Base-by-base conservation (phyloP, 805 yeast species). In the Kregervanrija delftensis region DNA sequence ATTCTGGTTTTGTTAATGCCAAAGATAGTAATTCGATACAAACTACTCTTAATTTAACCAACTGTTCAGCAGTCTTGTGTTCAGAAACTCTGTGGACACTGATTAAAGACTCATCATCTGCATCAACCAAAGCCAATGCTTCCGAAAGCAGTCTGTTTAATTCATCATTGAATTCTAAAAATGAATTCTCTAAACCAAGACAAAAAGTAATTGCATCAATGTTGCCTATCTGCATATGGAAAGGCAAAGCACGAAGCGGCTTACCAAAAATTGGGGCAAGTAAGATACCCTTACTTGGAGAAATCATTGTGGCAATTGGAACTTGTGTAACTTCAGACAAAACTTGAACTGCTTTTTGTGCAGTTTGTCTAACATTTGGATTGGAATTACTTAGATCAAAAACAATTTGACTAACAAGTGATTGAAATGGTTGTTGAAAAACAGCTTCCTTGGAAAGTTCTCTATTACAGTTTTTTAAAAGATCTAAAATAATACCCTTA, bases 141-240 rank as follows among this genome's bases (percentile, higher is more conserved):
- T 93, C 99, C 46, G 86, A 77, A 9, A 93, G 66, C 45, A 95
- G 68, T 43, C 99, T 69, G 47, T 83, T 85, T 47, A 93, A 66
- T 58, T 95, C 98, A 44, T 93, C 98, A 53, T 86, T 86, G 60
- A 88, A 91, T 9, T 83, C 82, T 51, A 91, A 67, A 53, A 91
- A 89, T 0, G 96, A 74, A 50, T 84, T 76, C 11, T 87, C 93
- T 40, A 91, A 69, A 1, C 83, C 79, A 46, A 93, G 67, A 58
- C 97, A 91, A 63, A 82, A 95, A 0, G 96, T 82, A n/a, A 93
- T 86, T 1, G 98, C 98, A 63, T 93, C 98, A 49, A 93, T 90
- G 61, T 93, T 90, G 33, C 99, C 99, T 45, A 93, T 93, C 66
- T 95, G 99, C 96, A 91, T 93, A 4, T 96, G 93, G 67, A 95